phyloP scores from a whole-genome alignment of 202 grass and related monocot genomes.

The Hordeum pubiflorum region DNA sequence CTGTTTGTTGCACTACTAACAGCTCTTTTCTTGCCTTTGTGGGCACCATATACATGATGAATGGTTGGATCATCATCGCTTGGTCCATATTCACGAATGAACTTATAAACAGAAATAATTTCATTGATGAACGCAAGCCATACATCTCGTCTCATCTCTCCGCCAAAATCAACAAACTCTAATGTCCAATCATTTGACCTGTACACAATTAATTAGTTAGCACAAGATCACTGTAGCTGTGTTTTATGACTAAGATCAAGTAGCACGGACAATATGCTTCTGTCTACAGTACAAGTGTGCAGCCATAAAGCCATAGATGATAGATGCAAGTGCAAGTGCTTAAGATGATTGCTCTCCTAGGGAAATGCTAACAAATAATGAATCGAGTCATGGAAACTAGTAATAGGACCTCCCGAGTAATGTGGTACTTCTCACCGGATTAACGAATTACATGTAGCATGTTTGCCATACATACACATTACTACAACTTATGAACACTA shows the following conservation, averaged over 20 bases:
- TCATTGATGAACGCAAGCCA: slow-evolving; percentile 86
- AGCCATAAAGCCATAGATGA: background rate
- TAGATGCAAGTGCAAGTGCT: background rate
- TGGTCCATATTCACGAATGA: slow-evolving; percentile 77
- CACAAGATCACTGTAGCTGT: slow-evolving; percentile 10
- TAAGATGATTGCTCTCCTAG: slow-evolving; percentile 11
- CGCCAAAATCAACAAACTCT: slow-evolving; percentile 98
- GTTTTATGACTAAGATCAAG: slow-evolving; percentile 1
- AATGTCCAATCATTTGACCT: slow-evolving; percentile 80
- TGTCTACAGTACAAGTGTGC: background rate
- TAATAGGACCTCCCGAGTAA: background rate
- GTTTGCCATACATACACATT: background rate
- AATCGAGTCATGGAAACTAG: background rate
- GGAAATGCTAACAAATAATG: slow-evolving; percentile 1
- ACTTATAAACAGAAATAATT: slow-evolving; percentile 79
- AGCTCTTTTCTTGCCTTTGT: slow-evolving; percentile 72
- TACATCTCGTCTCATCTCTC: slow-evolving; percentile 85
- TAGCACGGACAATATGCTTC: background rate
- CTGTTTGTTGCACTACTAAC: slow-evolving; percentile 65
- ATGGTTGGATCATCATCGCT: slow-evolving; percentile 68
- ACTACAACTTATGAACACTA: slow-evolving; percentile 4
- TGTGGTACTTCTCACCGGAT: background rate
- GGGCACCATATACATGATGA: slow-evolving; percentile 74
- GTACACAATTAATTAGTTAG: slow-evolving; percentile 34
- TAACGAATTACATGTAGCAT: slow-evolving; percentile 8